Percentiles rank a stretch among this genome's conserved stretches.
phyloP scores from a whole-genome alignment of 2,329 filamentous ascomycete genomes.

The Blastomyces emzantsi region DNA sequence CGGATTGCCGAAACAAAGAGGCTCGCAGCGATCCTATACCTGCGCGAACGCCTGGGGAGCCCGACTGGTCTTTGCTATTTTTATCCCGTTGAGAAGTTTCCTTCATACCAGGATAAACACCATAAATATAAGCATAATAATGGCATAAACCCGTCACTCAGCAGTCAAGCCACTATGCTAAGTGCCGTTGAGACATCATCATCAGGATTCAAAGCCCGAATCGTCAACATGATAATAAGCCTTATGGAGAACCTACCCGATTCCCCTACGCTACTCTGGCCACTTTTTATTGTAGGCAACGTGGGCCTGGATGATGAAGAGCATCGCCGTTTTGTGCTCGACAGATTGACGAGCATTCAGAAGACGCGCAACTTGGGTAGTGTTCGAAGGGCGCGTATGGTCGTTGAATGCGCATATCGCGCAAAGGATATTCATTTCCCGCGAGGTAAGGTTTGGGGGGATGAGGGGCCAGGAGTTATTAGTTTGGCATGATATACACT shows the following conservation, averaged over 20 bases:
- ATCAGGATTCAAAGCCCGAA: constrained; percentile 12
- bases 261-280: constrained; percentile 20
- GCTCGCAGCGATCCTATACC: constrained; percentile 24
- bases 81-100: constrained; percentile 1
- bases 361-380: constrained; percentile 23
- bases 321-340: constrained; percentile 25
- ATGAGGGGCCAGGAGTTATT: constrained; percentile 10
- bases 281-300: constrained; percentile 22
- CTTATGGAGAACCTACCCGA: constrained; percentile 19
- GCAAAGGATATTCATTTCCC: constrained; percentile 15
- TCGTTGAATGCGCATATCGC: constrained; percentile 21
- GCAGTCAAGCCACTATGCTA: neutral
- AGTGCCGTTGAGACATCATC: constrained; percentile 8
- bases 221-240: constrained; percentile 18
- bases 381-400: constrained; percentile 19
- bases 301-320: constrained; percentile 19
- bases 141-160: neutral
- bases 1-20: constrained; percentile 25
- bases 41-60: constrained; percentile 18
- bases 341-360: constrained; percentile 21
- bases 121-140: neutral
- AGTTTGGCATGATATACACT: constrained; percentile 14
- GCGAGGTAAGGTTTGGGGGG: constrained; percentile 14
- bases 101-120: neutral
- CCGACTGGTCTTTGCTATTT: constrained; percentile 11